phyloP scores from a whole-genome alignment of 441 rosid species.

The Adansonia gregorii region DNA sequence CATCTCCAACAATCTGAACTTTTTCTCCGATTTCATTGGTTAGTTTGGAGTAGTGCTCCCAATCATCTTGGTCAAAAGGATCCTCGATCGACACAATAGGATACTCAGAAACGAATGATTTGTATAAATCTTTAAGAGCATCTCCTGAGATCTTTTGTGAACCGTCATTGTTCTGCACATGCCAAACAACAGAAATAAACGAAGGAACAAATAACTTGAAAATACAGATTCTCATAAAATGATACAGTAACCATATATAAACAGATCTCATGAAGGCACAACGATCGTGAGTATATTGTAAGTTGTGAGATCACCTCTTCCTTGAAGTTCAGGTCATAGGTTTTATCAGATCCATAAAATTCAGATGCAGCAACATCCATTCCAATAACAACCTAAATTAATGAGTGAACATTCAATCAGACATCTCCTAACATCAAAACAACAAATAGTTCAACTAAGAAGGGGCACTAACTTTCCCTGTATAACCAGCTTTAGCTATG shows the following conservation, averaged over 20 bases:
- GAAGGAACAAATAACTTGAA: not conserved
- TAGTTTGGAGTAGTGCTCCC: constrained; percentile 83
- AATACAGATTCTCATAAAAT: not conserved
- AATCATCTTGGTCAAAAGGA: constrained; percentile 98
- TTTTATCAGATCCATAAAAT: constrained; percentile 72
- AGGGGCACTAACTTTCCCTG: constrained; percentile 62
- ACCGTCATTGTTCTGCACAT: constrained; percentile 71
- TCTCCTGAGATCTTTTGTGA: constrained; percentile 89
- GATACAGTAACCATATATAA: not conserved
- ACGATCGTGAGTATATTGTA: not conserved
- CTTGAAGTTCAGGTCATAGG: constrained; percentile 92
- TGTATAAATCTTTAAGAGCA: constrained; percentile 82
- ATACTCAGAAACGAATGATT: constrained; percentile 81
- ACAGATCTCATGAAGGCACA: not conserved
- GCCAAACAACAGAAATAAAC: constrained; percentile 24
- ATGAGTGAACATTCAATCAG: constrained; percentile 17
- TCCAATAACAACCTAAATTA: constrained; percentile 90
- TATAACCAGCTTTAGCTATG: constrained; percentile 92
- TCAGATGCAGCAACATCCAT: constrained; percentile 99
- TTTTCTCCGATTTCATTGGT: constrained; percentile 72
- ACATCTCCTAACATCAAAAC: not conserved
- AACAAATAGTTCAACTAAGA: constrained; percentile 2
- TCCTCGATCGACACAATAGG: constrained; percentile 95
- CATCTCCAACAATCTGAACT: constrained; percentile 93
- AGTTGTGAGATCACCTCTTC: constrained; percentile 63